phyloP scores from a whole-genome alignment of 2,329 filamentous ascomycete genomes.

The Arthrinium puccinioides region DNA sequence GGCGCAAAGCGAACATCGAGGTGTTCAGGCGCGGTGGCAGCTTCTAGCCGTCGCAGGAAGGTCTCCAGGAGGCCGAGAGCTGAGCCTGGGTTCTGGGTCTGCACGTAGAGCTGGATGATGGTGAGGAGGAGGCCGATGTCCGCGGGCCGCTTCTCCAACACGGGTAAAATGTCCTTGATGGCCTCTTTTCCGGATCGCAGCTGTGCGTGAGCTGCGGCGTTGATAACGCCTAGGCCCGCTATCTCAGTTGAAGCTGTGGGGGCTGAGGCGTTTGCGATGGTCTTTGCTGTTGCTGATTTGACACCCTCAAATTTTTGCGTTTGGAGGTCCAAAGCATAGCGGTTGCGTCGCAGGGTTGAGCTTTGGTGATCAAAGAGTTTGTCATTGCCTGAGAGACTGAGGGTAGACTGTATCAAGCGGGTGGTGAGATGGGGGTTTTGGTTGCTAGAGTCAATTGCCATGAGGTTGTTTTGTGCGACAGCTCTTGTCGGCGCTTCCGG shows the following conservation, averaged over 20 bases:
- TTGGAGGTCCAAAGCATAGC: conserved; percentile 56
- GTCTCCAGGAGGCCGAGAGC: conserved; percentile 70
- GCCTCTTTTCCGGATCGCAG: conserved; percentile 57
- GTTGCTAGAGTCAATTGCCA: conserved; percentile 31
- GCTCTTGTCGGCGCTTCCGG: conserved; percentile 59
- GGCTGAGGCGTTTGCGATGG: conserved; percentile 23
- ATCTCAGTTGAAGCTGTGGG: conserved; percentile 22
- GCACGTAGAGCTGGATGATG: conserved; percentile 73
- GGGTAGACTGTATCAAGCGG: conserved; percentile 49
- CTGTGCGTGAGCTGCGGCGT: conserved; percentile 68
- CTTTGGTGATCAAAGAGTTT: conserved; percentile 68
- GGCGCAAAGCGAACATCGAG: conserved; percentile 73
- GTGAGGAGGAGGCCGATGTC: conserved; percentile 78
- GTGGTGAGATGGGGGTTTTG: conserved; percentile 64
- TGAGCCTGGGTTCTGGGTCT: conserved; percentile 61
- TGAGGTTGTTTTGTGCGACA: conserved; percentile 59
- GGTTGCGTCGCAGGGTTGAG: conserved; percentile 54
- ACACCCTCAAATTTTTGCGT: conserved; percentile 62
- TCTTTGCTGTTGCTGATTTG: conserved; percentile 36
- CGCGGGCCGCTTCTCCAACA: conserved; percentile 66
- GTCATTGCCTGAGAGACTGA: conserved; percentile 47
- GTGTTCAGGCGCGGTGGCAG: conserved; percentile 46
- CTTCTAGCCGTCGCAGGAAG: conserved; percentile 66
- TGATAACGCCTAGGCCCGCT: conserved; percentile 39
- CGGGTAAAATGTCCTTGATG: conserved; percentile 59